phyloP scores from a whole-genome alignment of 1,284 basidiomycete genomes.

The Papiliotrema fonsecae region DNA sequence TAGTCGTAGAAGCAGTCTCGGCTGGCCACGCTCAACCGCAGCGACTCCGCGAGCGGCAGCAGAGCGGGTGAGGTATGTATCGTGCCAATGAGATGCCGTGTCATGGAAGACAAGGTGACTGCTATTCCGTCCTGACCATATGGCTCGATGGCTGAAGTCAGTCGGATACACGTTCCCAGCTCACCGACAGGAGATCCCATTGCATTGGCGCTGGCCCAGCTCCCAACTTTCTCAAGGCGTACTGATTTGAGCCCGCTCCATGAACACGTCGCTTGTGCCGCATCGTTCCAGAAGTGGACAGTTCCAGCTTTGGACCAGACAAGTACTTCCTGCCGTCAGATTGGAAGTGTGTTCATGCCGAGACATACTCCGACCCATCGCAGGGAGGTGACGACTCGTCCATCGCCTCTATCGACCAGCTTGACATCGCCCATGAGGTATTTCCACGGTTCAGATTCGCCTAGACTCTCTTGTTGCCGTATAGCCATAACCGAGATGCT shows the following conservation, averaged over 20 bases:
- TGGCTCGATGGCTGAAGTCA: constrained; percentile 12
- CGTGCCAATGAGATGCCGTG: constrained; percentile 28
- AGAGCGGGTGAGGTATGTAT: constrained; percentile 22
- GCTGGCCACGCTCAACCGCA: constrained; percentile 21
- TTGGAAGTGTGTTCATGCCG: no score
- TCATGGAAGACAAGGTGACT: constrained; percentile 31
- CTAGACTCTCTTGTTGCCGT: constrained; percentile 5
- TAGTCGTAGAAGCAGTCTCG: constrained; percentile 34
- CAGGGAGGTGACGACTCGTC: constrained; percentile 22
- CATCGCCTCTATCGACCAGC: constrained; percentile 17
- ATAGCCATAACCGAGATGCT: constrained; percentile 14
- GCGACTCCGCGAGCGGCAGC: constrained; percentile 16
- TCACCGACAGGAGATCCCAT: constrained; percentile 31
- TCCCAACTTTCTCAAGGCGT: constrained; percentile 28
- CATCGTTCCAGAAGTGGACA: constrained; percentile 21
- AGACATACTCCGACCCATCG: constrained; percentile 31
- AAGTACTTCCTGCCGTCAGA: constrained; percentile 24
- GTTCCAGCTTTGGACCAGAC: constrained; percentile 37
- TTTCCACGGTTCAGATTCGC: not conserved
- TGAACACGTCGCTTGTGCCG: not conserved
- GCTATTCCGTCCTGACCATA: constrained; percentile 15
- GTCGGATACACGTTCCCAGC: constrained; percentile 1
- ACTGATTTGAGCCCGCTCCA: constrained; percentile 18
- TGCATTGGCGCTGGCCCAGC: constrained; percentile 40
- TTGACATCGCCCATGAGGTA: constrained; percentile 1